Conservation (phyloP, 2,329 filamentous ascomycete genomes). For the Sordariomycetes sp. region DNA sequence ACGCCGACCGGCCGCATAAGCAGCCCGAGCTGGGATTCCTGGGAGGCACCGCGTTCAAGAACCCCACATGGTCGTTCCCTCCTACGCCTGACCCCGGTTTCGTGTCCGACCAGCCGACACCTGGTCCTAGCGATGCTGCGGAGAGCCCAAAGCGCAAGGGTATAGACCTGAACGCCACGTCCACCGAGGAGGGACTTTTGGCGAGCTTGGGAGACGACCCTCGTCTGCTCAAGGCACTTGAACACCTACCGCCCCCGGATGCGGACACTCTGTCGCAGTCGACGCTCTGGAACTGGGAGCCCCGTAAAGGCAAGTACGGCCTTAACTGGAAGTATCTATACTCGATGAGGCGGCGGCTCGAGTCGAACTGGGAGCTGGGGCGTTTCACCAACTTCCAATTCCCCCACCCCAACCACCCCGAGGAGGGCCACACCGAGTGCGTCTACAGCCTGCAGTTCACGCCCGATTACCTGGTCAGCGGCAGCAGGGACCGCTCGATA, state of each 20-base stretch:
- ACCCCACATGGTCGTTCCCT: slow-evolving; percentile 7
- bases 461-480: slow-evolving; percentile 76
- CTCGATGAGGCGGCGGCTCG: slow-evolving; percentile 69
- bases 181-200: neutral
- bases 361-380: slow-evolving; percentile 83
- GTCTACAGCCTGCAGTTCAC: slow-evolving; percentile 92
- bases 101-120: neutral
- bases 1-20: slow-evolving; percentile 14
- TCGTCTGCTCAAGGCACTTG: neutral
- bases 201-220: neutral
- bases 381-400: slow-evolving; percentile 79
- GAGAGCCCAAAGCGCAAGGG: neutral
- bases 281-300: slow-evolving; percentile 35
- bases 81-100: neutral
- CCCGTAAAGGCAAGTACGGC: slow-evolving; percentile 35
- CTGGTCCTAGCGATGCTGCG: neutral
- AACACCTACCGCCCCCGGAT: neutral
- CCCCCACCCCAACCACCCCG: slow-evolving; percentile 65
- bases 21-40: slow-evolving; percentile 11
- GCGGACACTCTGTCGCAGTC: neutral
- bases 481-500: slow-evolving; percentile 77
- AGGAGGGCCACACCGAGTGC: slow-evolving; percentile 82
- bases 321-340: slow-evolving; percentile 93
- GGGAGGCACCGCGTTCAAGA: slow-evolving; percentile 14
- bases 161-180: neutral